phyloP scores from a whole-genome alignment of 225 moss, liverwort and hornwort genomes.

The Ulota crispa region DNA sequence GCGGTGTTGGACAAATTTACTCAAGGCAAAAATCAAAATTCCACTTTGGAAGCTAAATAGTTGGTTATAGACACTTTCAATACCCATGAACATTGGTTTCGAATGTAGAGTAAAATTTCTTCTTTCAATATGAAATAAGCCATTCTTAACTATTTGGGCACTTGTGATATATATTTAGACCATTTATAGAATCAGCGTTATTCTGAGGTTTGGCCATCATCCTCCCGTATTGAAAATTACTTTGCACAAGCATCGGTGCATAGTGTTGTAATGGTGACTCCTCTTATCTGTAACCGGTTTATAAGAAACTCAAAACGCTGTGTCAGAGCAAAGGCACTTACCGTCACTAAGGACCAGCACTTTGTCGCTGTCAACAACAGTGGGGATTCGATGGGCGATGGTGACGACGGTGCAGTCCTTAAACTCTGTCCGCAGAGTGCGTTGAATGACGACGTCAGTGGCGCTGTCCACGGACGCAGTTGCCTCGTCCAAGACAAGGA shows the following conservation, averaged over 20 bases:
- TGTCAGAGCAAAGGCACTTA: constrained; percentile 24
- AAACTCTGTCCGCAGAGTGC: constrained; percentile 73
- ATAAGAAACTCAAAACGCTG: background rate
- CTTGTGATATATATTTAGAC: background rate
- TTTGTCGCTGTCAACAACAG: constrained; percentile 83
- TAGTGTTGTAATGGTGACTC: background rate
- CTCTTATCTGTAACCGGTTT: background rate
- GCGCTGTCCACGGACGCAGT: constrained; percentile 90
- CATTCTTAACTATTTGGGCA: background rate
- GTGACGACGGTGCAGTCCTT: constrained; percentile 81
- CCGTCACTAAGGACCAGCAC: constrained; percentile 86
- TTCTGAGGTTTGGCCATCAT: background rate
- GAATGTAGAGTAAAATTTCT: no score
- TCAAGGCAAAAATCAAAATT: background rate
- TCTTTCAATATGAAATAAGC: background rate
- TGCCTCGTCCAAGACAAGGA: constrained; percentile 87
- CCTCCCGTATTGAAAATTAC: background rate
- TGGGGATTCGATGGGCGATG: constrained; percentile 89
- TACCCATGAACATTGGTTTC: no score
- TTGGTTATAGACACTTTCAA: background rate
- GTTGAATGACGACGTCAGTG: constrained; percentile 82
- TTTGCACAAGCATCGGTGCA: background rate
- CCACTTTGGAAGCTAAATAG: background rate
- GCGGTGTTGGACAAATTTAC: background rate
- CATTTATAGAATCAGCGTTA: background rate